phyloP scores from a whole-genome alignment of 805 yeast genomes.

The Candida silvatica region DNA sequence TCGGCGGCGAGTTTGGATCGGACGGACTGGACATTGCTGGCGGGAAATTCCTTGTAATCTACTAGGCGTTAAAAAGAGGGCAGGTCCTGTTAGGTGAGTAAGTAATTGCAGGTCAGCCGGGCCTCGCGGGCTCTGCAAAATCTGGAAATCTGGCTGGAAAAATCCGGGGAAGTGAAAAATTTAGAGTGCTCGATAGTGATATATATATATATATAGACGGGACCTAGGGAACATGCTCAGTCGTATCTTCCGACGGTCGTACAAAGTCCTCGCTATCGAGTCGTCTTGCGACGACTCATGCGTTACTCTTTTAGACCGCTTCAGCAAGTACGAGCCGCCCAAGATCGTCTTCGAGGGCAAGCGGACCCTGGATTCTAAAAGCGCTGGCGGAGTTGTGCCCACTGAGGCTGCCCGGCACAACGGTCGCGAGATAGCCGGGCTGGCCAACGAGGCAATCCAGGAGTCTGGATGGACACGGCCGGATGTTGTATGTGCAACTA shows the following conservation, averaged over 20 bases:
- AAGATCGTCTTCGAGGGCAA: conserved; percentile 50
- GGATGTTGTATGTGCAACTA: conserved; percentile 78
- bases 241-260: conserved; percentile 22
- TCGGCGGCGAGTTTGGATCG: no score
- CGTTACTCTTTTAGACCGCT: conserved; percentile 64
- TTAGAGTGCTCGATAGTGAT: no score
- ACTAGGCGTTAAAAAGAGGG: no score
- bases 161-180: no score
- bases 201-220: no score
- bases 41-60: no score
- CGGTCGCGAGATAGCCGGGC: conserved; percentile 42
- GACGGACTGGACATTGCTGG: no score
- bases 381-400: conserved; percentile 82
- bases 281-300: conserved; percentile 95
- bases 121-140: no score
- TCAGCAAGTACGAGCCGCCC: conserved; percentile 29
- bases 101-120: no score
- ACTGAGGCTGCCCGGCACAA: conserved; percentile 78
- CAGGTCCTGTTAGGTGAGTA: no score
- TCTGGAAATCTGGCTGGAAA: no score
- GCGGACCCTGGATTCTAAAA: conserved; percentile 54
- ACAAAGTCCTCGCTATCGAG: conserved; percentile 78
- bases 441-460: conserved; percentile 37
- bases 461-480: conserved; percentile 34
- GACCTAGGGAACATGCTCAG: no score